Evolutionary conservation across 2,329 filamentous ascomycete species (phyloP).

Genomic region (Penicillium sclerotiorum): DNA sequence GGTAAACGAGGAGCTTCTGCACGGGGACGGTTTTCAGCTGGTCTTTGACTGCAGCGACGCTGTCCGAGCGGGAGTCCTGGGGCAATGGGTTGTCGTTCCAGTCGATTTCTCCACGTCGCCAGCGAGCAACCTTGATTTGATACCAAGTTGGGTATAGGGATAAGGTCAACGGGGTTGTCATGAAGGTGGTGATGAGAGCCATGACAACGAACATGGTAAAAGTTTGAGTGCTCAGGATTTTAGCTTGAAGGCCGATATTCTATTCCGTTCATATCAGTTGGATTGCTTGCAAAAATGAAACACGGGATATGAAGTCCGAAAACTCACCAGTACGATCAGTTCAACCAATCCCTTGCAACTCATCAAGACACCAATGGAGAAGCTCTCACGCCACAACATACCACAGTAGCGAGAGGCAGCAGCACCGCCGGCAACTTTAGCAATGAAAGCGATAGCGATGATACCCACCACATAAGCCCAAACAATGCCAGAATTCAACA

Average conservation of each 20-base stretch:
- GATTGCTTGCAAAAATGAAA: too few relatives aligned
- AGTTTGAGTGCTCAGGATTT: constrained; percentile 75
- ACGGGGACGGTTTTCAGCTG: constrained; percentile 58
- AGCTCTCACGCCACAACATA: constrained; percentile 85
- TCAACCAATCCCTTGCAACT: constrained; percentile 96
- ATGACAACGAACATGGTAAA: constrained; percentile 96
- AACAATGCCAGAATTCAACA: constrained; percentile 76
- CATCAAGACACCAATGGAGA: constrained; percentile 88
- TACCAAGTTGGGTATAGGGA: constrained; percentile 77
- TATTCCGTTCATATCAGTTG: constrained; percentile 29
- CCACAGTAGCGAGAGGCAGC: constrained; percentile 75
- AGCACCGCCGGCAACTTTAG: constrained; percentile 82
- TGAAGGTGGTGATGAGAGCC: constrained; percentile 83
- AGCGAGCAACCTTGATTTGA: constrained; percentile 70
- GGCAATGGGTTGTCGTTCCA: constrained; percentile 70
- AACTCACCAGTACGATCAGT: constrained; percentile 80
- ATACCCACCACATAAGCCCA: constrained; percentile 91
- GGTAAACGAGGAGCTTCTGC: constrained; percentile 73
- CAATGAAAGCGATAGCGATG: constrained; percentile 76
- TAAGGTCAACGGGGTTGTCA: constrained; percentile 75
- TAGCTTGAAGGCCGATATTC: constrained; percentile 81
- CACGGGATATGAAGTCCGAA: neutral
- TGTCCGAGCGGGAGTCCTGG: constrained; percentile 46
- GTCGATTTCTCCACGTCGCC: constrained; percentile 85
- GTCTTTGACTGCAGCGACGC: constrained; percentile 45